These are phyloP conservation scores for Coemansia sp. DNA, from an alignment of 192 early-diverging fungal genomes.

Conservation along the genomic window DNA sequence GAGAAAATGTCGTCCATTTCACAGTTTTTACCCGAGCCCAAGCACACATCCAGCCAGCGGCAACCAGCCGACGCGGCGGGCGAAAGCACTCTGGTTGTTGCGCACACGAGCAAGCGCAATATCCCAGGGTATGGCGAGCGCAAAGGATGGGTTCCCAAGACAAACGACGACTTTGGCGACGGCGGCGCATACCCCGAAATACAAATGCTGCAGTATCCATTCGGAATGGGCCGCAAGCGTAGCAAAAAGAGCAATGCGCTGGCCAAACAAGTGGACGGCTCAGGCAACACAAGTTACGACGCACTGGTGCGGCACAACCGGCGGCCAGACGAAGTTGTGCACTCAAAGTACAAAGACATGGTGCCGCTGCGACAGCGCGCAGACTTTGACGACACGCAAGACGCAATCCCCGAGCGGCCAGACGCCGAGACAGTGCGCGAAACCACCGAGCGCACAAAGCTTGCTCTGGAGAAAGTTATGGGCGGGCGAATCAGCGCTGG, in stretches of 20 bases:
- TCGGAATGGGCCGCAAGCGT: slow-evolving; percentile 86
- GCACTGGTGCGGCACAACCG: slow-evolving; percentile 82
- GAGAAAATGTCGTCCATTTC: slow-evolving; percentile 45
- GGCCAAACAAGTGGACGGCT: slow-evolving; percentile 83
- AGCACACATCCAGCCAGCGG: slow-evolving; percentile 13
- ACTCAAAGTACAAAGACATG: slow-evolving; percentile 81
- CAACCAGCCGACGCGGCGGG: neutral
- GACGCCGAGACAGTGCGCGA: slow-evolving; percentile 73
- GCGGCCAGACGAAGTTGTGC: slow-evolving; percentile 68
- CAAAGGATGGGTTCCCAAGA: slow-evolving; percentile 74
- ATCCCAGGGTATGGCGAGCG: slow-evolving; percentile 82
- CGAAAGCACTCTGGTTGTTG: neutral
- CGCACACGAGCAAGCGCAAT: neutral
- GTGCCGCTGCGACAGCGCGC: slow-evolving; percentile 67
- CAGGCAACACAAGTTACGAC: slow-evolving; percentile 89
- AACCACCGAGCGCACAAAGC: slow-evolving; percentile 84
- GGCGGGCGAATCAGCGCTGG: slow-evolving; percentile 75
- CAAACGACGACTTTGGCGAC: slow-evolving; percentile 86
- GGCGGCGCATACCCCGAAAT: slow-evolving; percentile 98
- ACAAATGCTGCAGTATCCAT: slow-evolving; percentile 86
- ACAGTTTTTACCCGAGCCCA: slow-evolving; percentile 53
- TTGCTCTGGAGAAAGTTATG: slow-evolving; percentile 85
- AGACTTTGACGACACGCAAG: slow-evolving; percentile 64
- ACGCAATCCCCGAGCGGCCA: slow-evolving; percentile 74
- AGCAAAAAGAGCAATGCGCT: slow-evolving; percentile 57